These are phyloP conservation scores for Eimeria acervulina DNA, from an alignment of 169 alveolate species.

Conservation along the genomic window DNA sequence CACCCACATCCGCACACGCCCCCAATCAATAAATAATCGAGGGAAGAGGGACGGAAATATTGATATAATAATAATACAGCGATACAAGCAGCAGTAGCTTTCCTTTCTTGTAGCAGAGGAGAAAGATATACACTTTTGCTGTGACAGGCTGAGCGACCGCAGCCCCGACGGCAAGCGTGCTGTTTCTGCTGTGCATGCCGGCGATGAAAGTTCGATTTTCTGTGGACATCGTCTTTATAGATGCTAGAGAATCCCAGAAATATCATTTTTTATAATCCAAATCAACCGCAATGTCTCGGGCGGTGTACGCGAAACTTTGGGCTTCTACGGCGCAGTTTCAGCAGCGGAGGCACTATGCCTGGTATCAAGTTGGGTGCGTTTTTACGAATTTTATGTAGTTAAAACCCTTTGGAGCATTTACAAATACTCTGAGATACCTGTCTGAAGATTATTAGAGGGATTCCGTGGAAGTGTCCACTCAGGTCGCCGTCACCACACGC, in stretches of 20 bases:
- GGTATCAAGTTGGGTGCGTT: constrained; percentile 82
- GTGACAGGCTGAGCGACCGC: not conserved
- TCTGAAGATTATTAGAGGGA: too few relatives aligned
- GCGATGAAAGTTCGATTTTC: not conserved
- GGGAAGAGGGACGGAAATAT: too few relatives aligned
- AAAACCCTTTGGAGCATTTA: not conserved
- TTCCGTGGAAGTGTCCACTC: not conserved
- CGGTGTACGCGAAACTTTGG: constrained; percentile 86
- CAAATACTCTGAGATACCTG: not conserved
- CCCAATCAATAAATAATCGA: too few relatives aligned
- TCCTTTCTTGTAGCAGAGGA: too few relatives aligned
- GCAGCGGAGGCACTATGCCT: constrained; percentile 81
- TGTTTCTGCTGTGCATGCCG: too few relatives aligned
- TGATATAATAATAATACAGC: too few relatives aligned
- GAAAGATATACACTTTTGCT: not conserved
- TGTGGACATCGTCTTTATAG: not conserved
- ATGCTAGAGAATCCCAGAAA: not conserved
- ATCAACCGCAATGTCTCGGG: constrained; percentile 72
- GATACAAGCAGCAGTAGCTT: too few relatives aligned
- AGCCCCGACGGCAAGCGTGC: constrained; percentile 10
- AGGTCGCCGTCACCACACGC: not conserved
- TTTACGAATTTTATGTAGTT: not conserved
- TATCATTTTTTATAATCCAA: not conserved
- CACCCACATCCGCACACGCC: too few relatives aligned
- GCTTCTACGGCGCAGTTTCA: constrained; percentile 82